A percentile compares a stretch with the other conserved stretches of the same genome.
phyloP scores from a whole-genome alignment of 2,329 filamentous ascomycete genomes.

The Cladosporium sp. region DNA sequence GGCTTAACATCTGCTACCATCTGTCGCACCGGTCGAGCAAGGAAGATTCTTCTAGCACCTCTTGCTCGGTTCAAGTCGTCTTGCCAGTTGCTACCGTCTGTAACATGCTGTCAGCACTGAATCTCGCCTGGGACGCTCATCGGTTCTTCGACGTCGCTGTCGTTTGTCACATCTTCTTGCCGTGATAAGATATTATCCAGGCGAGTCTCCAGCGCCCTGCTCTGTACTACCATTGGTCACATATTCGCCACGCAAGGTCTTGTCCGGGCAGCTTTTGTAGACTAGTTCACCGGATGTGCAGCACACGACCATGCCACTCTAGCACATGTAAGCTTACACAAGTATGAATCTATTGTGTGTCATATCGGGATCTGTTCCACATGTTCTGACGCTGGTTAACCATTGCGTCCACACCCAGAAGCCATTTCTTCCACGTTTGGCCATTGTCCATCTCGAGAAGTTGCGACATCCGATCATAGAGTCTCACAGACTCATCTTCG shows the following conservation, averaged over 20 bases:
- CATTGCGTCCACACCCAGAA: neutral
- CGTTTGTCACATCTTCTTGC: neutral
- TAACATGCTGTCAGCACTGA: neutral
- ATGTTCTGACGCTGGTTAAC: neutral
- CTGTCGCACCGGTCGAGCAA: neutral
- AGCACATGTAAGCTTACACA: neutral
- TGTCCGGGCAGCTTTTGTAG: neutral
- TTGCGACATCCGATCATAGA: neutral
- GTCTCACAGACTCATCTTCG: neutral
- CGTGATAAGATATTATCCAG: neutral
- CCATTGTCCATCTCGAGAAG: neutral
- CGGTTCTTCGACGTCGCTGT: neutral
- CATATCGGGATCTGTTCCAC: neutral
- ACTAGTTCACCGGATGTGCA: neutral
- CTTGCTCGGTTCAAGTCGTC: neutral
- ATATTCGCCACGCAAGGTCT: neutral
- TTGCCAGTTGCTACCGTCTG: neutral
- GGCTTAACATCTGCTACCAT: neutral
- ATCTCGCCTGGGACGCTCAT: neutral
- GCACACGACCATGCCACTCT: neutral
- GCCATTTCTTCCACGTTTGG: neutral
- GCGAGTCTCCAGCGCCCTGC: neutral
- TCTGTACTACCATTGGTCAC: no score
- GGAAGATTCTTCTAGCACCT: neutral
- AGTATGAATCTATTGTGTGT: neutral